phyloP scores from a whole-genome alignment of 1,139 yeast species.

The Cylindricascospora bacillispora region DNA sequence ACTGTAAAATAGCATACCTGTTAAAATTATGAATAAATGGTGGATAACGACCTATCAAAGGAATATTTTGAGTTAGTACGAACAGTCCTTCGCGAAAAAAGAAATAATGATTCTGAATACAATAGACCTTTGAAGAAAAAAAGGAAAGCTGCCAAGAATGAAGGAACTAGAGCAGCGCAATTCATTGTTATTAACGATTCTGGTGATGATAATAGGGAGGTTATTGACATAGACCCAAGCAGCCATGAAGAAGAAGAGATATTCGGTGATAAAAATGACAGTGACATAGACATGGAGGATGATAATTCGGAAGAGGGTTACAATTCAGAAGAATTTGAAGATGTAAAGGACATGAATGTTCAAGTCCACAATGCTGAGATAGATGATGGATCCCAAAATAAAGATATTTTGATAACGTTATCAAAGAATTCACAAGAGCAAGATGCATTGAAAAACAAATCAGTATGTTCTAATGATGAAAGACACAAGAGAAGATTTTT shows the following conservation, averaged over 20 bases:
- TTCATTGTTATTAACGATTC: conserved; percentile 21
- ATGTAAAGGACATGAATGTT: too few species aligned
- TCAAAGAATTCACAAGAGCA: background rate
- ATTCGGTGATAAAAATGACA: conserved; percentile 2
- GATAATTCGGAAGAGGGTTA: conserved; percentile 21
- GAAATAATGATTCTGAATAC: conserved; percentile 4
- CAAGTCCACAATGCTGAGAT: conserved; percentile 14
- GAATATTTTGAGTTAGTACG: conserved; percentile 29
- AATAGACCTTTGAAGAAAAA: conserved; percentile 12
- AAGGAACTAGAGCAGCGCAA: conserved; percentile 4
- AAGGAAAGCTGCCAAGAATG: conserved; percentile 5
- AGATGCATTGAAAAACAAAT: background rate
- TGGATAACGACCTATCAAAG: conserved; percentile 24
- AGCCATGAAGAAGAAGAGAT: conserved; percentile 1
- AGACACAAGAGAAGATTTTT: conserved; percentile 35
- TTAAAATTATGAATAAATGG: background rate
- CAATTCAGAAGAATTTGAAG: conserved; percentile 31
- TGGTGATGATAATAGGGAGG: conserved; percentile 24
- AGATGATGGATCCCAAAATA: background rate
- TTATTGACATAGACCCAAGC: conserved; percentile 4
- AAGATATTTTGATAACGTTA: background rate
- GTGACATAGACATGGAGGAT: conserved; percentile 8
- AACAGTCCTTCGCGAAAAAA: conserved; percentile 27
- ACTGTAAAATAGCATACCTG: background rate
- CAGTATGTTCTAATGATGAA: conserved; percentile 40